These are phyloP conservation scores for Glycine latifolia DNA, from an alignment of 306 rosid species.

Conservation along the genomic window DNA sequence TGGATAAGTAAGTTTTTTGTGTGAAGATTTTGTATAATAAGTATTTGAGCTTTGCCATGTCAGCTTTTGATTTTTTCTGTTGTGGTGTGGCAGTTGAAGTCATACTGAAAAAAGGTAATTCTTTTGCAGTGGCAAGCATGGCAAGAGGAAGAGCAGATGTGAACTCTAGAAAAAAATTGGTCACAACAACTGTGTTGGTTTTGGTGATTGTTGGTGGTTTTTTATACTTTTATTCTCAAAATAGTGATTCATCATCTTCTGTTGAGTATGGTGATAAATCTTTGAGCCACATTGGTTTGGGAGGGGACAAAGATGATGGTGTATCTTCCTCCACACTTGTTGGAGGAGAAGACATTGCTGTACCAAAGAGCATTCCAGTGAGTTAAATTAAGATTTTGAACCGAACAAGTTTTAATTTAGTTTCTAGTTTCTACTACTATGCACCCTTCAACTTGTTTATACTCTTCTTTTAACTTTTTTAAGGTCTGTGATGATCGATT, in stretches of 20 bases:
- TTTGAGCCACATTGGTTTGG: conserved; percentile 57
- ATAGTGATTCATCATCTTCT: conserved; percentile 60
- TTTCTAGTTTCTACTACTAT: too few species aligned
- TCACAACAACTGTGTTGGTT: conserved; percentile 49
- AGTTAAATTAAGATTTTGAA: conserved; percentile 44
- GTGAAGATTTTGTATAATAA: neutral
- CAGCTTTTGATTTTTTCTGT: neutral
- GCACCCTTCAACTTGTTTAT: neutral
- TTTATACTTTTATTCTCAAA: conserved; percentile 58
- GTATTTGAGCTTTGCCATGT: conserved; percentile 1
- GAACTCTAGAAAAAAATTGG: conserved; percentile 57
- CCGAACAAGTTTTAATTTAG: neutral
- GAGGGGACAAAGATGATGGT: conserved; percentile 57
- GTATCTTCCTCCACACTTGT: conserved; percentile 53
- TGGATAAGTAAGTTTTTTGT: conserved; percentile 6
- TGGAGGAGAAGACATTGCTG: conserved; percentile 49
- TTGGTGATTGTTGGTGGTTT: conserved; percentile 69
- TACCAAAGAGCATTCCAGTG: conserved; percentile 75
- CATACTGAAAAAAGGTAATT: conserved; percentile 32
- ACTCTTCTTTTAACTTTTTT: conserved; percentile 18
- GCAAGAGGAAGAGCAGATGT: conserved; percentile 66
- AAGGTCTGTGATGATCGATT: conserved; percentile 83
- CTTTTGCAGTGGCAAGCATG: conserved; percentile 56
- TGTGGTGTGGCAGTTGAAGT: conserved; percentile 29
- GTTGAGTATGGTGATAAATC: conserved; percentile 70